Percentiles rank a stretch among this genome's conserved stretches.
Evolutionary conservation across 73 alveolate species (phyloP).

Genomic region (Paramecium sexaurelia): DNA sequence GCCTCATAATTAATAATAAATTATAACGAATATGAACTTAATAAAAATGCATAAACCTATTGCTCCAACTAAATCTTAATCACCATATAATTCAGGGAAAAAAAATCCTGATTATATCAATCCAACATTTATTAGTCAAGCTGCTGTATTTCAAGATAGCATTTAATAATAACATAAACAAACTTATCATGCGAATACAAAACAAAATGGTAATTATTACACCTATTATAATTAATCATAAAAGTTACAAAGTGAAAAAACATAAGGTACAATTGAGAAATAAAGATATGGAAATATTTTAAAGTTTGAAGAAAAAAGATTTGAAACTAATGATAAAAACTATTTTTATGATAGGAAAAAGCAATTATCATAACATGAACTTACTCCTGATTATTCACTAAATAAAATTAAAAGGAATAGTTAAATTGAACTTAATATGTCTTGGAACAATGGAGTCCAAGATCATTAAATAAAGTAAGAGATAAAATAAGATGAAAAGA

Average conservation of each 20-base stretch:
- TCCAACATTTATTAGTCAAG: neutral
- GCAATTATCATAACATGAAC: neutral
- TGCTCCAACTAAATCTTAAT: neutral
- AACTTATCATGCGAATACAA: neutral
- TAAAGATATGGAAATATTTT: neutral
- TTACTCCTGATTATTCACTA: neutral
- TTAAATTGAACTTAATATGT: neutral
- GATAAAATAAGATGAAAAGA: neutral
- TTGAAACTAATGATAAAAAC: neutral
- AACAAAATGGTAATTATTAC: neutral
- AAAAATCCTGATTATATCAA: neutral
- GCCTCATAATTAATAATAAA: neutral
- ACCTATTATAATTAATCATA: neutral
- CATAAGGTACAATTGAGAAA: conserved; percentile 8
- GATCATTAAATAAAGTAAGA: neutral
- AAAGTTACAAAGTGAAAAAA: neutral
- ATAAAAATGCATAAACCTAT: conserved; percentile 1
- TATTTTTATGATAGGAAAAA: neutral
- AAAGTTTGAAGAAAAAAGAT: neutral
- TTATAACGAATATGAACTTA: conserved; percentile 36
- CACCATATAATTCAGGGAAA: conserved; percentile 21
- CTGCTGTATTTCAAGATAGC: conserved; percentile 15
- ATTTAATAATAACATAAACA: neutral
- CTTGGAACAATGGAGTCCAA: neutral
- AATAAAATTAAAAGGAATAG: neutral